These are phyloP conservation scores for Pyracantha coccinea DNA, from an alignment of 331 rosid genomes.

Conservation along the genomic window DNA sequence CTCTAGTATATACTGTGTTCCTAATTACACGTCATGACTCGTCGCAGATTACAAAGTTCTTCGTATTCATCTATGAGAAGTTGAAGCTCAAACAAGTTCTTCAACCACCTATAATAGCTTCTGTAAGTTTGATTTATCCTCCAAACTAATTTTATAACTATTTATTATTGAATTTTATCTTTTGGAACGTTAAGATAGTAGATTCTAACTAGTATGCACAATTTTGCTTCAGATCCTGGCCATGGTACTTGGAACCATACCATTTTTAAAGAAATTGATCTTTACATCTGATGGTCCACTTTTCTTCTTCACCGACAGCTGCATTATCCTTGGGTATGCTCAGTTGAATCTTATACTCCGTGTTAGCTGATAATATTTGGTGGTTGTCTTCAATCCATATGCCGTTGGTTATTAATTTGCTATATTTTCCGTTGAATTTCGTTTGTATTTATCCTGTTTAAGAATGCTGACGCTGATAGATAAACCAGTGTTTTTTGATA, in stretches of 20 bases:
- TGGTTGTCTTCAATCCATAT: background rate
- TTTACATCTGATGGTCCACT: conserved; percentile 76
- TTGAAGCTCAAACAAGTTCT: conserved; percentile 90
- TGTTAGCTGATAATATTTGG: background rate
- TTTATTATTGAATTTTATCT: background rate
- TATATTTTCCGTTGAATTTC: too few relatives aligned
- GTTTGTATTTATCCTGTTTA: background rate
- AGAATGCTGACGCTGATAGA: background rate
- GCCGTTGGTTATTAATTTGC: too few relatives aligned
- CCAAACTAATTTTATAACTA: background rate
- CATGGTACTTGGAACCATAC: conserved; percentile 72
- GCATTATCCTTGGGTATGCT: conserved; percentile 94
- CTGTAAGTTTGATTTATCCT: conserved; percentile 49
- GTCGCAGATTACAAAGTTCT: conserved; percentile 50
- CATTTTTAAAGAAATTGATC: conserved; percentile 61
- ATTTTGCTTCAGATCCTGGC: conserved; percentile 67
- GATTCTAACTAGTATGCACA: background rate
- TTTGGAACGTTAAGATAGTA: background rate
- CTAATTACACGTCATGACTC: conserved; percentile 11
- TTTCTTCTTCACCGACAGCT: conserved; percentile 94
- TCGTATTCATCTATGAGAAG: conserved; percentile 43
- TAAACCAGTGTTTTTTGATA: background rate
- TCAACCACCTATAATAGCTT: conserved; percentile 96
- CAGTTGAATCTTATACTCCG: conserved; percentile 6
- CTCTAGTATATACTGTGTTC: background rate